Base-by-base conservation (phyloP, 768 basidiomycete species). In the Cyathus striatus region DNA sequence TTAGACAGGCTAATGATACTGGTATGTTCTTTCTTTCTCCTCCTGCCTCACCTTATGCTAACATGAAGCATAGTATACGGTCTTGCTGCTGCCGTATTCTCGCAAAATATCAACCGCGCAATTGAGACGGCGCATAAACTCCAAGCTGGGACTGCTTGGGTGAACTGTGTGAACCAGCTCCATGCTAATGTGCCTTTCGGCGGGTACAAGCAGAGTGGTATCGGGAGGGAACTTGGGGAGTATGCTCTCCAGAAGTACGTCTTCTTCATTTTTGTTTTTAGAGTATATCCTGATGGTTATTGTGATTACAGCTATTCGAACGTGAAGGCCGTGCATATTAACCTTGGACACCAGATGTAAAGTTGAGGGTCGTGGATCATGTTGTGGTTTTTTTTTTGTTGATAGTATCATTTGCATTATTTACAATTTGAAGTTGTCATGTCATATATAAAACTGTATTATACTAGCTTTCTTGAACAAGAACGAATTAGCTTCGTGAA, bases 61-160 rank as follows among this genome's bases (percentile, higher is more conserved):
- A 30, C 9, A 9, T n/a, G 9, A n/a, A 9, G n/a, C n/a, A 30
- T n/a, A 30, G 55, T 71, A 18, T 94, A 93, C 61, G 94, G 94
- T 45, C 78, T 96, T 35, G 90, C 91, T 12, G 82, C 87, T 2
- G 86, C 86, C 6, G 81, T 98, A 41, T 96, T 93, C 73, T 82
- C 86, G 26, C 72, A 79, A 54, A 74, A 94, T 62, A 63, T 96
- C 68, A 79, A 75, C 51, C 75, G 84, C 22, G 90, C 88, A 0
- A 64, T 94, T 42, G 66, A 69, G 46, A 79, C 81, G 2, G 86
- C 89, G 6, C 81, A 89, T 58, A 72, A 64, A 46, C 68, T 97
- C 47, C 76, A 87, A 54, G 86, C 90, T 3, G 93, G 93, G 23
- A 91, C 89, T 5, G 78, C 73, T 3, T 92, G 86, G 84, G 69